Evolutionary conservation across 306 rosid genomes (phyloP).

Genomic region (Trifolium pratense): DNA sequence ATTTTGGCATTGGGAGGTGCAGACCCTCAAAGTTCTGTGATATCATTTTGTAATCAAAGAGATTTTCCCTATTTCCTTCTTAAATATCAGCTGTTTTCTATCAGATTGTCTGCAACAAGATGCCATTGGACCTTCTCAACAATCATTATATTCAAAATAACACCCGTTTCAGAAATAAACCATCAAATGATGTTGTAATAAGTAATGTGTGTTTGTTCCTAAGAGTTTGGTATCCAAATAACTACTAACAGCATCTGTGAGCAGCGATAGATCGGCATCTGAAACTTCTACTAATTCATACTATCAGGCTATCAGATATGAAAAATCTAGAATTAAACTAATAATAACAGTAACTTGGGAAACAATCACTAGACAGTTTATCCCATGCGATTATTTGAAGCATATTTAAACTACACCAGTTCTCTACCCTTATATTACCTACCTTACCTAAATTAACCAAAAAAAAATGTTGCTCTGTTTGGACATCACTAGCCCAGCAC

Average conservation of each 20-base stretch:
- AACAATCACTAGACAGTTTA: constrained; percentile 18
- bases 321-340: constrained; percentile 1
- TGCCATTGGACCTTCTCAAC: constrained; percentile 1
- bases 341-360: constrained; percentile 3
- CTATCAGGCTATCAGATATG: background rate
- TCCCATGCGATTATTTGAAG: background rate
- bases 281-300: constrained; percentile 28
- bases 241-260: constrained; percentile 27
- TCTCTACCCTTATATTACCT: constrained; percentile 17
- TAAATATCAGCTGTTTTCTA: too few relatives aligned
- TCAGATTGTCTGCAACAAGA: background rate
- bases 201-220: constrained; percentile 25
- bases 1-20: too few relatives aligned
- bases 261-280: constrained; percentile 8
- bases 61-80: too few relatives aligned
- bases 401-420: constrained; percentile 6
- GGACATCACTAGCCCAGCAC: constrained; percentile 12
- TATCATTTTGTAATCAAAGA: too few relatives aligned
- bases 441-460: background rate
- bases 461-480: constrained; percentile 14
- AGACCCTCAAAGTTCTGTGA: too few relatives aligned
- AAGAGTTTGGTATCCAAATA: constrained; percentile 24
- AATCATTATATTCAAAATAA: constrained; percentile 16
- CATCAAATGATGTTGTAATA: constrained; percentile 22
- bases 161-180: constrained; percentile 7